phyloP scores from a whole-genome alignment of 73 alveolate genomes.

The Paramecium sexaurelia region DNA sequence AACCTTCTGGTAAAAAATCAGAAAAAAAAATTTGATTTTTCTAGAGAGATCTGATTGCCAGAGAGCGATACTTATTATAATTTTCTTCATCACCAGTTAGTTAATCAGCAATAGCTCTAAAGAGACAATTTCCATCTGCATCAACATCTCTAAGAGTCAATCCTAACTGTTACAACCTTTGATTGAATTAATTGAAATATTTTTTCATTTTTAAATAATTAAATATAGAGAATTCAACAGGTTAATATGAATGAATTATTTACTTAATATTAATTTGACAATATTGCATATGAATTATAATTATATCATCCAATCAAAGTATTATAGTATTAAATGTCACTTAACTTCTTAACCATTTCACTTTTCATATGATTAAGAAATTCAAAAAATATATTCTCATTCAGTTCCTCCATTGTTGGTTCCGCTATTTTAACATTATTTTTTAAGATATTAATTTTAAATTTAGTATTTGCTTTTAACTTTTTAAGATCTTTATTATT shows the following conservation, averaged over 20 bases:
- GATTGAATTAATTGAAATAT: neutral
- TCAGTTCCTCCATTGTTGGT: neutral
- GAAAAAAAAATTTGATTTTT: slow-evolving; percentile 69
- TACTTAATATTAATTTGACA: neutral
- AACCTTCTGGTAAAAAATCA: slow-evolving; percentile 85
- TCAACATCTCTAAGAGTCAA: slow-evolving; percentile 76
- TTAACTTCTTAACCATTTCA: neutral
- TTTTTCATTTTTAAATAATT: neutral
- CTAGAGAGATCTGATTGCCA: slow-evolving; percentile 73
- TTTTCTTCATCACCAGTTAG: slow-evolving; percentile 81
- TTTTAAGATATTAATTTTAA: neutral
- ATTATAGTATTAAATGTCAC: slow-evolving; percentile 2
- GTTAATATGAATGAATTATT: no score
- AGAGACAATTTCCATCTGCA: slow-evolving; percentile 91
- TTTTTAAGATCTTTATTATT: neutral
- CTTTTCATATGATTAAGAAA: neutral
- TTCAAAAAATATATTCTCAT: neutral
- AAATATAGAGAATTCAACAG: no score
- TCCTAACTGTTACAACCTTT: slow-evolving; percentile 9
- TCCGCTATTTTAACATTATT: neutral
- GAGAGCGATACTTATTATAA: slow-evolving; percentile 72
- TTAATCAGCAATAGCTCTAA: slow-evolving; percentile 85
- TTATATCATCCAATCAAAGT: neutral
- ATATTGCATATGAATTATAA: neutral
- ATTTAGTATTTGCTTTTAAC: neutral